Base-by-base conservation (phyloP, 176 grass and related monocot genomes). In the Rhynchospora tenuis region DNA sequence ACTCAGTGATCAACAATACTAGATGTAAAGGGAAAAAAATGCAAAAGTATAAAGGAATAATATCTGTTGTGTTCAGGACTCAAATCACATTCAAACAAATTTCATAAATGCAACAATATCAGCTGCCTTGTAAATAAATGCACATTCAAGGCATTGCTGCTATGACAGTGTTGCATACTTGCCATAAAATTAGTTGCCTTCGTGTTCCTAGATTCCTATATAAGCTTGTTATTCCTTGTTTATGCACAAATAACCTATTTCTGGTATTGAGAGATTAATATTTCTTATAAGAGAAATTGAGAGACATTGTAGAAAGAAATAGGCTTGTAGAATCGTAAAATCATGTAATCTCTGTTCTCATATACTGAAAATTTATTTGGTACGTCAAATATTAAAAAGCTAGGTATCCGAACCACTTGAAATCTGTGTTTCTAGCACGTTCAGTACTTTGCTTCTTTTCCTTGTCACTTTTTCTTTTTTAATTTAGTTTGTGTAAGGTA, bases 81-180 rank as follows among this genome's bases (percentile, higher is more conserved):
- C 17, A 5, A 70, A 70, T 45, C 31, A n/a, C 2, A 15, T 75
- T 76, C 29, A 28, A 28, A 51, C 22, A 55, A 51, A 24, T 9
- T 54, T 54, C 47, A 29, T 16, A 76, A 76, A 55, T 54, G 6
- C 22, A 76, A 29, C 47, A 76, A 76, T 54, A 76, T 20, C 19
- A 69, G 65, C 17, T 69, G 65, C 65, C 31, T 74, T 74, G 45
- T 74, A 52, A 74, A 74, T 74, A 52, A 74, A 74, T 51, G 11
- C 20, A 52, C 46, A 28, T 52, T 52, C 8, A 27, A 52, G 5
- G 12, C 45, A 74, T 51, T 51, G 6, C 8, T 8, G 31, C 46
- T 45, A 71, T 46, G 16, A 19, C 67, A 71, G 4, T 71, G 42
- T 17, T 71, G 67, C 38, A 71, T 61, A 10, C 13, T 33, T 71